These are phyloP conservation scores for Angophora floribunda DNA, from an alignment of 345 rosid species.

Conservation along the genomic window DNA sequence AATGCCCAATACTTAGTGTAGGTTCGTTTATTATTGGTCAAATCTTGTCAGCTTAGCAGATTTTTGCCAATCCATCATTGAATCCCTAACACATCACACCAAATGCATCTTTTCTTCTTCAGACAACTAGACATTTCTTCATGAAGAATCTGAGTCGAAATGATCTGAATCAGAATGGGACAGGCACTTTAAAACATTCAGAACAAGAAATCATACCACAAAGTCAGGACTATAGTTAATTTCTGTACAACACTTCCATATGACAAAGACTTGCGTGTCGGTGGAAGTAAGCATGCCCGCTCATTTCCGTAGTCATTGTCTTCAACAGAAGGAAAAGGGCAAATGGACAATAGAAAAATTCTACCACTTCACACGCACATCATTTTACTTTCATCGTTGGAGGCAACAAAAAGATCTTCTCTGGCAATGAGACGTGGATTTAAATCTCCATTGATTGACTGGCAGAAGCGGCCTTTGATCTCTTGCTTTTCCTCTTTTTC, in stretches of 20 bases:
- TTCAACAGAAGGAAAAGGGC: not conserved
- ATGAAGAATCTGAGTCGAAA: not conserved
- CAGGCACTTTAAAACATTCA: not conserved
- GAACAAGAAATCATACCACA: not conserved
- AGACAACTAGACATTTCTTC: not conserved
- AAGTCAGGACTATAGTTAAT: not conserved
- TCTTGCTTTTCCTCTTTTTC: conserved; percentile 34
- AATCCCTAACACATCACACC: not conserved
- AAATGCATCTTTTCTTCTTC: not conserved
- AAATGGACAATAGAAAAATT: not conserved
- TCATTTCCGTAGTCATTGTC: not conserved
- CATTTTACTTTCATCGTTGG: not conserved
- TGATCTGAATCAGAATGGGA: not conserved
- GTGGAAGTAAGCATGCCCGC: not conserved
- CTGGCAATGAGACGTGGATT: not conserved
- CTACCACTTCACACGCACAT: not conserved
- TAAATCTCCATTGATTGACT: conserved; percentile 36
- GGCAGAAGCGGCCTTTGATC: conserved; percentile 8
- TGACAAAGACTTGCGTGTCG: not conserved
- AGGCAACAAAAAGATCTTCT: not conserved
- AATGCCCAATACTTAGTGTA: not conserved
- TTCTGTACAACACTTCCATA: not conserved
- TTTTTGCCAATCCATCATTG: not conserved
- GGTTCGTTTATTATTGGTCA: not conserved
- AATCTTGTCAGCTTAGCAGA: not conserved